phyloP scores from a whole-genome alignment of 345 rosid species.

The Psidium guajava region DNA sequence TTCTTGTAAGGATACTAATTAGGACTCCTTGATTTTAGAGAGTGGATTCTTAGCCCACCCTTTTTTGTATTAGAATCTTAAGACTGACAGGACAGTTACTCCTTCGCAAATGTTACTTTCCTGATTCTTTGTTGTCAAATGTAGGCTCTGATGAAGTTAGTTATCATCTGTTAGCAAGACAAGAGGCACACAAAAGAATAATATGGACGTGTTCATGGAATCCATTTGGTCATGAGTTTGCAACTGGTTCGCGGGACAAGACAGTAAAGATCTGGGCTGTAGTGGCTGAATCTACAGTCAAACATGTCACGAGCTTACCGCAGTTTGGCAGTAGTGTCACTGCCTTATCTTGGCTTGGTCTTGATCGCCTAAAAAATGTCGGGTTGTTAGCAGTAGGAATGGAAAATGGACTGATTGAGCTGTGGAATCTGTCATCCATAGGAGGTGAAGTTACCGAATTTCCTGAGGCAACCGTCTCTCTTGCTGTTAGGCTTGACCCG shows the following conservation, averaged over 20 bases:
- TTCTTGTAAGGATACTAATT: background rate
- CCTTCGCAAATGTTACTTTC: background rate
- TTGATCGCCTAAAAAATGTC: constrained; percentile 32
- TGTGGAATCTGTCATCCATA: constrained; percentile 35
- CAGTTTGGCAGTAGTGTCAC: constrained; percentile 73
- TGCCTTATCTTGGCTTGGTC: constrained; percentile 71
- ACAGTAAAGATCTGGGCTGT: constrained; percentile 87
- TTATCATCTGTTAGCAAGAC: constrained; percentile 51
- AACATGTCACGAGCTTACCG: constrained; percentile 43
- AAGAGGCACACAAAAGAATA: constrained; percentile 91
- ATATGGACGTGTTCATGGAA: constrained; percentile 99
- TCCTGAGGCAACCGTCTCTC: constrained; percentile 19
- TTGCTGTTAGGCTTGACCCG: constrained; percentile 32
- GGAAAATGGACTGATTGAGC: constrained; percentile 70
- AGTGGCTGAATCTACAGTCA: constrained; percentile 29
- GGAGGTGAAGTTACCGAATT: constrained; percentile 11
- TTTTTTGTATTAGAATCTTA: background rate
- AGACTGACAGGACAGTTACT: background rate
- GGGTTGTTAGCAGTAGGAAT: constrained; percentile 73
- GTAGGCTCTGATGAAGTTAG: constrained; percentile 31
- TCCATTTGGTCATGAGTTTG: constrained; percentile 76
- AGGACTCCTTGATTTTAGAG: background rate
- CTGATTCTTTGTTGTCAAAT: background rate
- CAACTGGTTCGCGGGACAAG: constrained; percentile 92
- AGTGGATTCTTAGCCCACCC: background rate